Evolutionary conservation across 768 basidiomycete species (phyloP).

Genomic region (Floccularia luteovirens): DNA sequence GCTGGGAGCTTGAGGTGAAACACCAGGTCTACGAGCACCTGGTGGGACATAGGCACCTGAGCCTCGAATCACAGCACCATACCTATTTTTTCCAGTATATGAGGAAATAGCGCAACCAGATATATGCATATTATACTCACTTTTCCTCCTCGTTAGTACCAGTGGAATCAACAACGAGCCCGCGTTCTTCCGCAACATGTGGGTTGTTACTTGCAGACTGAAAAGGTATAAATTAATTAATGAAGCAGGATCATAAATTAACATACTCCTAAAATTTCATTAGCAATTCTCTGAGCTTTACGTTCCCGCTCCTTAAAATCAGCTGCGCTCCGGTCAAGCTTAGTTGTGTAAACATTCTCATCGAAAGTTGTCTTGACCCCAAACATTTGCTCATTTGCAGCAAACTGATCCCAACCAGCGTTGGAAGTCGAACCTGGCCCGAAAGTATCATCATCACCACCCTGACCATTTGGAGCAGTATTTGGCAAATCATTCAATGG

Average conservation of each 20-base stretch:
- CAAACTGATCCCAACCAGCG: constrained; percentile 85
- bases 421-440: constrained; percentile 37
- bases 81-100: constrained; percentile 41
- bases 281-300: constrained; percentile 81
- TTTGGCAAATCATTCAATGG: constrained; percentile 27
- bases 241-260: constrained; percentile 4
- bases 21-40: constrained; percentile 58
- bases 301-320: constrained; percentile 88
- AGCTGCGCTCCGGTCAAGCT: constrained; percentile 73
- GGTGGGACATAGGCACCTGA: constrained; percentile 93
- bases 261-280: constrained; percentile 83
- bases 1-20: constrained; percentile 17
- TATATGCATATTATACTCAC: constrained; percentile 35
- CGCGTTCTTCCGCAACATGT: constrained; percentile 89
- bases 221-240: constrained; percentile 4
- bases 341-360: constrained; percentile 93
- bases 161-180: constrained; percentile 54
- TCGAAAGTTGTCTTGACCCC: constrained; percentile 89
- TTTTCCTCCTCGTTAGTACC: constrained; percentile 93
- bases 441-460: constrained; percentile 66
- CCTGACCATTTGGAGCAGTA: constrained; percentile 14
- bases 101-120: constrained; percentile 7
- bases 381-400: constrained; percentile 87
- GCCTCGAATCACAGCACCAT: constrained; percentile 85
- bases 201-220: constrained; percentile 64